Percentiles rank a stretch among this genome's conserved stretches.
Conservation (phyloP, 495 filamentous ascomycete species). For the Collariella sp. region DNA sequence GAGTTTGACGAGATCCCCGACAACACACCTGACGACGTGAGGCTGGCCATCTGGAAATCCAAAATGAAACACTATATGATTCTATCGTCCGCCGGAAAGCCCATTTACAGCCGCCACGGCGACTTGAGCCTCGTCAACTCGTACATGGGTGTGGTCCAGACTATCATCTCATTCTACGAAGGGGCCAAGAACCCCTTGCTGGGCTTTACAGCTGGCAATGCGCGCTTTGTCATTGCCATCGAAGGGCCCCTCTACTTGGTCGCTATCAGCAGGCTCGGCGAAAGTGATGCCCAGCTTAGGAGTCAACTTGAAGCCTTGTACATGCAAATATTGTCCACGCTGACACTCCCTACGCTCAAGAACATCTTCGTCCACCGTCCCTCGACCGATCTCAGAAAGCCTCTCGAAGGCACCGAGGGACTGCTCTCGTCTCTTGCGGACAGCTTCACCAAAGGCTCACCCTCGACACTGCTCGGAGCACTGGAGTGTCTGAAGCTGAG, state of each 20-base stretch:
- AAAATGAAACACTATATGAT: slow-evolving; percentile 97
- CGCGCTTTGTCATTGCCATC: slow-evolving; percentile 74
- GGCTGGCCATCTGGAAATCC: slow-evolving; percentile 67
- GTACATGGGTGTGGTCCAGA: slow-evolving; percentile 94
- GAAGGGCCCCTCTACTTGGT: slow-evolving; percentile 86
- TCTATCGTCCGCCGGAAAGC: slow-evolving; percentile 93
- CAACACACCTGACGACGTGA: slow-evolving; percentile 50
- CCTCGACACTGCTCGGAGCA: slow-evolving; percentile 78
- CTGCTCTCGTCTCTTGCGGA: slow-evolving; percentile 88
- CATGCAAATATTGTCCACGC: slow-evolving; percentile 93
- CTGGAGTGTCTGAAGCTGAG: slow-evolving; percentile 84
- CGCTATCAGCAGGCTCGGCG: slow-evolving; percentile 82
- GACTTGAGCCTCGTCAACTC: slow-evolving; percentile 79
- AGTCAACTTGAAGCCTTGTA: slow-evolving; percentile 89
- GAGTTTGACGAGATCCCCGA: slow-evolving; percentile 76
- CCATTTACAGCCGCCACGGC: slow-evolving; percentile 91
- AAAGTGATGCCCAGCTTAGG: slow-evolving; percentile 79
- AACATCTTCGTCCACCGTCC: slow-evolving; percentile 84
- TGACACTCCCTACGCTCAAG: slow-evolving; percentile 83
- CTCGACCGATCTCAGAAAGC: slow-evolving; percentile 82
- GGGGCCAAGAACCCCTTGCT: slow-evolving; percentile 62
- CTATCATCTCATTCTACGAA: slow-evolving; percentile 95
- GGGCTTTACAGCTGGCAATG: slow-evolving; percentile 74
- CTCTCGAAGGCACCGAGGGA: slow-evolving; percentile 87
- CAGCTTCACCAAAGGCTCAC: slow-evolving; percentile 86